Conservation (phyloP, 2,329 filamentous ascomycete species). For the Alternaria tenuissima region DNA sequence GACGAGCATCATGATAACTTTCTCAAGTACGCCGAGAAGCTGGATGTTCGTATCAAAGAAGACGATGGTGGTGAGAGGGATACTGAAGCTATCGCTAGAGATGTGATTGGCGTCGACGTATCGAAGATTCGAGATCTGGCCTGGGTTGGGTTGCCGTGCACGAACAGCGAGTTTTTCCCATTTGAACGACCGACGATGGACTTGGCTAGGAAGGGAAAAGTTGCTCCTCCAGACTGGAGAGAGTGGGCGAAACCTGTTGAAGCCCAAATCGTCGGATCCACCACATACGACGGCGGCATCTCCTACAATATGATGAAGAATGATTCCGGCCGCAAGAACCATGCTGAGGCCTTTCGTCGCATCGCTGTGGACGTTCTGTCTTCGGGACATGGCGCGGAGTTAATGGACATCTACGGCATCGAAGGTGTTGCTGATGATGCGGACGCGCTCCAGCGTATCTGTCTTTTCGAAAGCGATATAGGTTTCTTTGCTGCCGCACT, state of each 20-base stretch:
- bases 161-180: conserved; percentile 17
- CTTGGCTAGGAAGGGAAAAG: neutral
- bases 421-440: neutral
- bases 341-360: conserved; percentile 4
- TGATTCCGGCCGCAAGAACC: conserved; percentile 15
- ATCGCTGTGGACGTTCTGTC: conserved; percentile 14
- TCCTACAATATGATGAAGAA: conserved; percentile 27
- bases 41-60: conserved; percentile 9
- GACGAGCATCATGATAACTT: conserved; percentile 23
- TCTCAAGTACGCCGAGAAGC: conserved; percentile 9
- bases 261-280: conserved; percentile 23
- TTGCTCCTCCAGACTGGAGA: conserved; percentile 1
- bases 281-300: conserved; percentile 28
- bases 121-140: conserved; percentile 19
- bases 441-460: conserved; percentile 23
- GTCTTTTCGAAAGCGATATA: conserved; percentile 29
- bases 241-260: conserved; percentile 15
- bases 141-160: conserved; percentile 26
- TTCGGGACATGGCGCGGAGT: neutral
- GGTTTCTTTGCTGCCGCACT: conserved; percentile 28
- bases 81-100: neutral
- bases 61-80: neutral
- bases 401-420: conserved; percentile 14
- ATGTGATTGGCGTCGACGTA: conserved; percentile 14
- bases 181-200: conserved; percentile 19